A percentile compares a stretch with the other conserved stretches of the same genome.
Evolutionary conservation across 2,329 filamentous ascomycete species (phyloP).

Genomic region (Fusarium xyrophilum): DNA sequence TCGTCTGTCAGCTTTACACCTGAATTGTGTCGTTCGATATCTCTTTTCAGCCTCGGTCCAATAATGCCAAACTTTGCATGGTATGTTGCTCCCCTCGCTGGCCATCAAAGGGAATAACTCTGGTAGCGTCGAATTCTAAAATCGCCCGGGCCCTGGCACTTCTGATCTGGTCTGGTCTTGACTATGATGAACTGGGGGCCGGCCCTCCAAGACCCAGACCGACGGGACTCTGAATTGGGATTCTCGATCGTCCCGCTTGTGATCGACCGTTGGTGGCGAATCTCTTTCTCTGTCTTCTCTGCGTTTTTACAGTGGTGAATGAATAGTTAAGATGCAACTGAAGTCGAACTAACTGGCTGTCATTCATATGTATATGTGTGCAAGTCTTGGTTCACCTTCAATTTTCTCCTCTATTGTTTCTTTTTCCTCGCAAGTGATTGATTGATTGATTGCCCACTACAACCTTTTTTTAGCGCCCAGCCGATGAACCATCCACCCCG

Average conservation of each 20-base stretch:
- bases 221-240: conserved; percentile 19
- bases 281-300: neutral
- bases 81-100: neutral
- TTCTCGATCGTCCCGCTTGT: conserved; percentile 26
- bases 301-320: neutral
- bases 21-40: neutral
- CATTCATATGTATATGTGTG: neutral
- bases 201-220: conserved; percentile 11
- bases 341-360: neutral
- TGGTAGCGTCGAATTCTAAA: conserved; percentile 6
- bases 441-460: neutral
- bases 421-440: neutral
- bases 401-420: neutral
- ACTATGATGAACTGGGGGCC: neutral
- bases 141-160: conserved; percentile 7
- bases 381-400: neutral
- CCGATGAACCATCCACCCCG: neutral
- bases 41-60: neutral
- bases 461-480: neutral
- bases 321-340: neutral
- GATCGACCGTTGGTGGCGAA: conserved; percentile 27
- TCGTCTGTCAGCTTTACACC: neutral
- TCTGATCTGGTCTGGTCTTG: neutral
- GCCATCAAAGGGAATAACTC: conserved; percentile 1
- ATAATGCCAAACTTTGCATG: neutral